phyloP scores from a whole-genome alignment of 2,329 filamentous ascomycete genomes.

The Penicillium digitatum region DNA sequence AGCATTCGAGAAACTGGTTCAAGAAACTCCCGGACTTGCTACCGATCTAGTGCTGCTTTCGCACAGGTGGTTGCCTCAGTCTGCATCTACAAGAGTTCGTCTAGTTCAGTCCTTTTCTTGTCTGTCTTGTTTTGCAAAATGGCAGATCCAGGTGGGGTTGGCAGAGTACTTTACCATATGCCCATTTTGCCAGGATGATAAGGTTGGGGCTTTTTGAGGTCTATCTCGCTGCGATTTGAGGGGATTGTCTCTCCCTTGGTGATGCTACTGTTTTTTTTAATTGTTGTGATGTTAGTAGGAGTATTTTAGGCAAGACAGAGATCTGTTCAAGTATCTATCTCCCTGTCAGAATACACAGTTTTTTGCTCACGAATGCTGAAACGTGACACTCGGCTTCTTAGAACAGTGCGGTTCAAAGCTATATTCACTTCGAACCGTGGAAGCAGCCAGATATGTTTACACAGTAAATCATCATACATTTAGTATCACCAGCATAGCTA shows the following conservation, averaged over 20 bases:
- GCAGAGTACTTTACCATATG: neutral
- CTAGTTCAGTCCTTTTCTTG: neutral
- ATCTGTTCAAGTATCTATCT: neutral
- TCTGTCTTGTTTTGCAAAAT: neutral
- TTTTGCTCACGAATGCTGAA: neutral
- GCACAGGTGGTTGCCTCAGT: neutral
- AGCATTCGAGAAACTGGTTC: neutral
- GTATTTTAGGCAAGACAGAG: neutral
- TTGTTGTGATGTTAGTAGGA: neutral
- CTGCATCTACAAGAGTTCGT: neutral
- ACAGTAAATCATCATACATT: neutral
- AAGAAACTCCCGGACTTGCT: neutral
- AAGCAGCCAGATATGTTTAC: neutral
- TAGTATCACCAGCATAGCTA: neutral
- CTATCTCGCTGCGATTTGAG: neutral
- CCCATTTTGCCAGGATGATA: neutral
- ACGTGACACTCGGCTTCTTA: neutral
- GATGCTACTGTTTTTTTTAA: neutral
- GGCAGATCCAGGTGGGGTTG: neutral
- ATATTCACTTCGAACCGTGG: neutral
- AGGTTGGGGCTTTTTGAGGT: neutral
- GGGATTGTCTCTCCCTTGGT: neutral
- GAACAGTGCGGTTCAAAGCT: too few relatives aligned
- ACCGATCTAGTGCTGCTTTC: slow-evolving; percentile 1
- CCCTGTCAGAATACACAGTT: neutral